phyloP scores from a whole-genome alignment of 495 filamentous ascomycete species.

The Geopyxis carbonaria region DNA sequence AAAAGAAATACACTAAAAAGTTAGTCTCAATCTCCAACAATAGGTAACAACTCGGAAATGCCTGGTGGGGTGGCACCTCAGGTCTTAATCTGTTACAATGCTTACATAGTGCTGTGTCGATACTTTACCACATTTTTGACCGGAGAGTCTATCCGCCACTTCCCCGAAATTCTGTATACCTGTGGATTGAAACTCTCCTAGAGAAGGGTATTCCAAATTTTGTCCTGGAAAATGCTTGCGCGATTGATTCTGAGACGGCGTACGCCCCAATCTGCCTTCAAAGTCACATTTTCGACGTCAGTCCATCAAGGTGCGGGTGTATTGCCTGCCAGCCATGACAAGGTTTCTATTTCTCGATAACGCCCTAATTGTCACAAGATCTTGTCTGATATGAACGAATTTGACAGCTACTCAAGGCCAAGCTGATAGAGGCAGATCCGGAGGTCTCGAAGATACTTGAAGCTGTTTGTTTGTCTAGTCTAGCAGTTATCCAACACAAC shows the following conservation, averaged over 20 bases:
- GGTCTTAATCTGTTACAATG: too few species aligned
- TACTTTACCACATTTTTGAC: too few species aligned
- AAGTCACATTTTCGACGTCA: conserved; percentile 28
- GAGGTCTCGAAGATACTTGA: conserved; percentile 71
- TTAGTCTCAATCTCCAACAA: too few species aligned
- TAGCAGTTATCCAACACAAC: too few species aligned
- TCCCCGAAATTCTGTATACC: too few species aligned
- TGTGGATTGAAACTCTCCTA: too few species aligned
- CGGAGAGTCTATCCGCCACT: too few species aligned
- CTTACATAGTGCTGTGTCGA: too few species aligned
- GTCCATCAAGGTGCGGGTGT: conserved; percentile 15
- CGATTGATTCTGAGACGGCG: conserved; percentile 16
- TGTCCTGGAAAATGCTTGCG: conserved; percentile 9
- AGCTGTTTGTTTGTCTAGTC: conserved; percentile 47
- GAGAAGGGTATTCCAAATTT: too few species aligned
- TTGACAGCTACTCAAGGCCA: conserved; percentile 55
- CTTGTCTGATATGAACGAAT: conserved; percentile 8
- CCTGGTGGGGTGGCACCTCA: too few species aligned
- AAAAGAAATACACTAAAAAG: too few species aligned
- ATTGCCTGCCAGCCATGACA: conserved; percentile 12
- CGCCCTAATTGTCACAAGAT: neutral
- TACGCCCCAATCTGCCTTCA: conserved; percentile 20
- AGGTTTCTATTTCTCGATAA: conserved; percentile 5
- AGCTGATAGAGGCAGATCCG: conserved; percentile 73
- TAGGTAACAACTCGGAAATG: too few species aligned